A percentile compares a stretch with the other conserved stretches of the same genome.
Evolutionary conservation across 1,284 basidiomycete genomes (phyloP).

Genomic region (Apiotrichum gamsii): DNA sequence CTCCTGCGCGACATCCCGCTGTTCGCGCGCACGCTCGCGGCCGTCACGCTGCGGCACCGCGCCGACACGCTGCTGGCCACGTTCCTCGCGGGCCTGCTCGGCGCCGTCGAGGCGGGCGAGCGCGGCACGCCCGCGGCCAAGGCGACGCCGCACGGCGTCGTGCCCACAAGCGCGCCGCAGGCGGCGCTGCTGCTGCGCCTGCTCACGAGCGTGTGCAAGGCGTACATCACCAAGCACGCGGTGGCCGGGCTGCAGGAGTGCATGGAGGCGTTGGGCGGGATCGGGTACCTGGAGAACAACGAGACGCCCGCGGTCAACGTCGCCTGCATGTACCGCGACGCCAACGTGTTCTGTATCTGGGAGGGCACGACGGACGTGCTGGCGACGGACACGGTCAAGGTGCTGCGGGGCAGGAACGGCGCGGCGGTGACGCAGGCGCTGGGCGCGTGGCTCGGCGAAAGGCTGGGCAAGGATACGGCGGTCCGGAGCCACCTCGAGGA

Average conservation of each 20-base stretch:
- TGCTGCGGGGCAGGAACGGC: conserved; percentile 8
- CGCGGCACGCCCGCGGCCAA: conserved; percentile 19
- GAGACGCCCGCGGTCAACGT: conserved; percentile 50
- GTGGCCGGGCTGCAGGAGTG: conserved; percentile 70
- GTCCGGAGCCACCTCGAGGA: no score
- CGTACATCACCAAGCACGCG: conserved; percentile 61
- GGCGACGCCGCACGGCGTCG: neutral
- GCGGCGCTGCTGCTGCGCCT: conserved; percentile 56
- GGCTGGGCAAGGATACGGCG: neutral
- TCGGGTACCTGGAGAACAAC: conserved; percentile 68
- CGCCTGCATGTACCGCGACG: conserved; percentile 54
- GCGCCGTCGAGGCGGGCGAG: conserved; percentile 58
- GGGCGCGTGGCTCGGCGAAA: conserved; percentile 3
- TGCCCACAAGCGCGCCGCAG: conserved; percentile 25
- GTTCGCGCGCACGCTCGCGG: conserved; percentile 59
- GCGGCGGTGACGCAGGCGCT: neutral
- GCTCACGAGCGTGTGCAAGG: conserved; percentile 65
- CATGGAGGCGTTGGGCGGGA: conserved; percentile 69
- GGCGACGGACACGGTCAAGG: conserved; percentile 18
- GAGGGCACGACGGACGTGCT: conserved; percentile 56
- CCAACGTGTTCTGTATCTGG: conserved; percentile 72
- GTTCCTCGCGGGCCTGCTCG: conserved; percentile 57
- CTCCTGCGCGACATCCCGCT: conserved; percentile 49
- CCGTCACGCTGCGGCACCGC: conserved; percentile 57
- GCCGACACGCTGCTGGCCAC: conserved; percentile 61